Conservation (phyloP, 1,139 yeast species). For the Yamadazyma diddensiae region DNA sequence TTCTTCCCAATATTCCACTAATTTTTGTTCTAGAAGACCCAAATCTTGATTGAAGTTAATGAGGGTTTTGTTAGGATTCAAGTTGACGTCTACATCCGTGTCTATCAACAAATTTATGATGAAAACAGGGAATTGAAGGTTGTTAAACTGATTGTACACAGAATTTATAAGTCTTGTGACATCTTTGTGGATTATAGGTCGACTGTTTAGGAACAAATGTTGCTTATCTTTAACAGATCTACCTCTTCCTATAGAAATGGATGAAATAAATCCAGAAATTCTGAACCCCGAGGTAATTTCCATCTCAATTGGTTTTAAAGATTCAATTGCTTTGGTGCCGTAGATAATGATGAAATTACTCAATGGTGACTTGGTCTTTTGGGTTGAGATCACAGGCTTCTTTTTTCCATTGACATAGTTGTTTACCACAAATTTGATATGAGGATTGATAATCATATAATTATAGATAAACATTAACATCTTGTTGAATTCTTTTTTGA, state of each 20-base stretch:
- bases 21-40: conserved; percentile 3
- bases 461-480: conserved; percentile 61
- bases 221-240: conserved; percentile 74
- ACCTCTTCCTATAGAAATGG: conserved; percentile 69
- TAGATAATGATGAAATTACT: conserved; percentile 65
- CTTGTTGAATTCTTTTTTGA: conserved; percentile 69
- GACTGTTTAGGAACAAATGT: conserved; percentile 61
- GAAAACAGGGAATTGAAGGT: conserved; percentile 72
- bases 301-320: conserved; percentile 49
- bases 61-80: conserved; percentile 75
- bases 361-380: conserved; percentile 37
- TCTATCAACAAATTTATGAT: conserved; percentile 57
- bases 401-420: conserved; percentile 52
- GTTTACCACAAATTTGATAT: conserved; percentile 56
- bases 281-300: conserved; percentile 23
- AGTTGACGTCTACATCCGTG: conserved; percentile 68
- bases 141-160: conserved; percentile 65
- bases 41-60: conserved; percentile 8
- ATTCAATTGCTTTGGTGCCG: conserved; percentile 64
- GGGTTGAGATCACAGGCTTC: conserved; percentile 46
- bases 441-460: conserved; percentile 61
- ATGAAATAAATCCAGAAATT: conserved; percentile 65
- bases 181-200: conserved; percentile 67
- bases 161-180: conserved; percentile 67
- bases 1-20: conserved; percentile 8